Percentiles rank a stretch among this genome's conserved stretches.
These are phyloP conservation scores for Litchi chinensis DNA, from an alignment of 345 rosid genomes.

Conservation along the genomic window DNA sequence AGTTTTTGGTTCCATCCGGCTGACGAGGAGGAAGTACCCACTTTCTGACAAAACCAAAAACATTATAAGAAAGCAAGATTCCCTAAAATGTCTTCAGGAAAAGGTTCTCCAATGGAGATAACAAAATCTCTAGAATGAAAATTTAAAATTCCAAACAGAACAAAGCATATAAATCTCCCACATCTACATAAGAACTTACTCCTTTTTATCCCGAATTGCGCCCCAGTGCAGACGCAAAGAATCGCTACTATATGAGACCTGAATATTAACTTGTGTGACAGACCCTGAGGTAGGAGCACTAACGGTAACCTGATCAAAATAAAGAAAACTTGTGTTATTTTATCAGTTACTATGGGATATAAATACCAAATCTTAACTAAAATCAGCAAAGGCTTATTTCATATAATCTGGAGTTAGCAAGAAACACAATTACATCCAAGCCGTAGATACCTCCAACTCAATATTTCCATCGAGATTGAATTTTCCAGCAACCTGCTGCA, in stretches of 20 bases:
- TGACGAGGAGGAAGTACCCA: constrained; percentile 83
- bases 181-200: constrained; percentile 50
- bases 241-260: constrained; percentile 55
- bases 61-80: constrained; percentile 14
- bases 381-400: constrained; percentile 12
- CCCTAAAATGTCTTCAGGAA: background rate
- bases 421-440: background rate
- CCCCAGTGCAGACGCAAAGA: constrained; percentile 96
- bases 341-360: constrained; percentile 13
- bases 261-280: constrained; percentile 53
- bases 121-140: background rate
- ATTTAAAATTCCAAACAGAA: constrained; percentile 6
- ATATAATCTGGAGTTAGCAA: constrained; percentile 2
- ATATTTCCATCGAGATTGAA: constrained; percentile 77
- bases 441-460: constrained; percentile 69
- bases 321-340: constrained; percentile 19
- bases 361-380: constrained; percentile 6
- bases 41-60: constrained; percentile 50
- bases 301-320: constrained; percentile 63
- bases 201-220: constrained; percentile 60
- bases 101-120: background rate
- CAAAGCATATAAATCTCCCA: constrained; percentile 11
- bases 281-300: constrained; percentile 45
- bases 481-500: constrained; percentile 63
- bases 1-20: constrained; percentile 78